Conservation (phyloP, 805 yeast genomes). For the Metschnikowia cerradonensis region DNA sequence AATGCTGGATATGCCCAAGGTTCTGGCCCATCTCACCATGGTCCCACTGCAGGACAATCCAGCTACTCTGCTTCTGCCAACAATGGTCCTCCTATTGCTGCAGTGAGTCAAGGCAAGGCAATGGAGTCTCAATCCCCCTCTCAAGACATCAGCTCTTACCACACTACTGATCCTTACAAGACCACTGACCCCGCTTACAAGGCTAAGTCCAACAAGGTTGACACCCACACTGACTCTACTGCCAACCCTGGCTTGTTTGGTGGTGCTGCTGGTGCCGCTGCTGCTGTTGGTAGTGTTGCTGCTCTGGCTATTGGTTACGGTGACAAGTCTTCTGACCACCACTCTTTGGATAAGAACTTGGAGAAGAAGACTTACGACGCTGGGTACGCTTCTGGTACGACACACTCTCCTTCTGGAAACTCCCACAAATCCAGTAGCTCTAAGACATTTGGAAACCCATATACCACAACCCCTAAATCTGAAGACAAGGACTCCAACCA, state of each 20-base stretch:
- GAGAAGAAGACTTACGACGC: slow-evolving; percentile 8
- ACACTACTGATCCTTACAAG: background rate
- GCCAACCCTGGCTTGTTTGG: slow-evolving; percentile 12
- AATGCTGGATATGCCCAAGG: slow-evolving; percentile 15
- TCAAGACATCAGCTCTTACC: background rate
- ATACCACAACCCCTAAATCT: background rate
- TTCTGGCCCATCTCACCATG: background rate
- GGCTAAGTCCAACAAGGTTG: background rate
- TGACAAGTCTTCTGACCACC: background rate
- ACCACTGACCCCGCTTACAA: background rate
- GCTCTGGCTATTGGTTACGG: slow-evolving; percentile 10
- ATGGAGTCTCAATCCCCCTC: background rate
- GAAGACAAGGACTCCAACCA: background rate
- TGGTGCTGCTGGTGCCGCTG: slow-evolving; percentile 11
- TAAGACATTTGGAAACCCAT: no score
- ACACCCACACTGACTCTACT: background rate
- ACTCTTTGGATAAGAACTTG: slow-evolving; percentile 2
- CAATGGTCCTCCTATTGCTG: slow-evolving; percentile 1
- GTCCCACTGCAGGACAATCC: background rate
- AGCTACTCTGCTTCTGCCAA: background rate
- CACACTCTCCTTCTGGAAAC: background rate
- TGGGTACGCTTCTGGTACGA: slow-evolving; percentile 6
- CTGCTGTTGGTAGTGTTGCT: slow-evolving; percentile 18
- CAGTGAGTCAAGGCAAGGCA: slow-evolving; percentile 1
- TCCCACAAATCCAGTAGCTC: background rate